Evolutionary conservation across 306 rosid genomes (phyloP).

Genomic region (Cicer yamashitae): DNA sequence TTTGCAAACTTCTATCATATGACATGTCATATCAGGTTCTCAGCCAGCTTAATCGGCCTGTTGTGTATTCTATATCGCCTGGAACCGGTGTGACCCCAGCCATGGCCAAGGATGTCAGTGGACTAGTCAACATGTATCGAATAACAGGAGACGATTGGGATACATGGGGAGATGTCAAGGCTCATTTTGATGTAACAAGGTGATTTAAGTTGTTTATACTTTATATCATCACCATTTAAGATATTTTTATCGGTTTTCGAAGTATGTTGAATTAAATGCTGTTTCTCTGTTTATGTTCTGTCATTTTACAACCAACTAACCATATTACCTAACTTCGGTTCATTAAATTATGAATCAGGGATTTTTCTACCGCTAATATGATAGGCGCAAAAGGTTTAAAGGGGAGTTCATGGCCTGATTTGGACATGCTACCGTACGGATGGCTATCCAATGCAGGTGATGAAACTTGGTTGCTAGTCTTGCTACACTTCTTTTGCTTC

Average conservation of each 20-base stretch:
- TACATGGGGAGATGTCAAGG: conserved; percentile 65
- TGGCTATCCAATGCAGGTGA: conserved; percentile 87
- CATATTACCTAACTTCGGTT: conserved; percentile 15
- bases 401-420: conserved; percentile 98
- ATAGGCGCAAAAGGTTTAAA: conserved; percentile 74
- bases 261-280: conserved; percentile 19
- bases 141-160: conserved; percentile 99
- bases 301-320: not conserved
- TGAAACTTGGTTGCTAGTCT: conserved; percentile 19
- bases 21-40: conserved; percentile 62
- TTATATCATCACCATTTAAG: conserved; percentile 22
- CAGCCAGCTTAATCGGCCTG: conserved; percentile 63
- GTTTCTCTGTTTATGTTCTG: conserved; percentile 37
- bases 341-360: conserved; percentile 59
- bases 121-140: conserved; percentile 86
- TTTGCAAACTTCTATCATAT: conserved; percentile 26
- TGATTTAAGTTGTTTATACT: conserved; percentile 39
- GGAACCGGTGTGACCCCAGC: conserved; percentile 82
- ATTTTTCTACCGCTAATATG: conserved; percentile 73
- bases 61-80: conserved; percentile 87
- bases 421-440: conserved; percentile 98
- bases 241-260: conserved; percentile 28
- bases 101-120: conserved; percentile 75
- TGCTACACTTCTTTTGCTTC: no score
- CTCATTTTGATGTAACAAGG: conserved; percentile 87